phyloP scores from a whole-genome alignment of 2,329 filamentous ascomycete species.

The Lecanicillium sp. region DNA sequence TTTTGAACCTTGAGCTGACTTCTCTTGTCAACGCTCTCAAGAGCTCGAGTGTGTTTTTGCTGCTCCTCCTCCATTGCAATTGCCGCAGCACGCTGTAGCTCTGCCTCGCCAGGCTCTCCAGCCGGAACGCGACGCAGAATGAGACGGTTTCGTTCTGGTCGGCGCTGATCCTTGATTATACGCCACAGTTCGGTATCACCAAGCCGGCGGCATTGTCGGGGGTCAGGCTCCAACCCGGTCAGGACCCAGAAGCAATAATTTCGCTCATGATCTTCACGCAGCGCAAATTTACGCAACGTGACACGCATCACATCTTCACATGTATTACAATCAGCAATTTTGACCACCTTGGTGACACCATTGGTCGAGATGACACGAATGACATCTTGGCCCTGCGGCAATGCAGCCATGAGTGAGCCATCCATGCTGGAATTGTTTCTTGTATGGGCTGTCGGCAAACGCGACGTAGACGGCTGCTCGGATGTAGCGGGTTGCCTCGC shows the following conservation, averaged over 20 bases:
- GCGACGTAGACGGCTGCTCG: slow-evolving; percentile 55
- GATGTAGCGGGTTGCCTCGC: slow-evolving; percentile 52
- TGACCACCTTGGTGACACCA: slow-evolving; percentile 87
- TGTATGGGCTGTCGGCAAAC: slow-evolving; percentile 56
- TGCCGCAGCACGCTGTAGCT: slow-evolving; percentile 77
- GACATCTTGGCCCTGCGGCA: slow-evolving; percentile 79
- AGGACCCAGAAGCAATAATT: slow-evolving; percentile 97
- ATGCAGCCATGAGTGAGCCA: slow-evolving; percentile 73
- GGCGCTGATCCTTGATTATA: slow-evolving; percentile 77
- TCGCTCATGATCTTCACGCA: slow-evolving; percentile 83
- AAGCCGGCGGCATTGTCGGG: slow-evolving; percentile 70
- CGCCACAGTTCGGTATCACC: slow-evolving; percentile 83
- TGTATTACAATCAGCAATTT: slow-evolving; percentile 83
- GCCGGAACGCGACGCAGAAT: slow-evolving; percentile 90
- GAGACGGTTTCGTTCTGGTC: slow-evolving; percentile 80
- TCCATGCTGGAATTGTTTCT: slow-evolving; percentile 80
- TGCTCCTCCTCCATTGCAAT: slow-evolving; percentile 85
- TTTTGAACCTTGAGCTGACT: slow-evolving; percentile 86
- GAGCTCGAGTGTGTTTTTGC: slow-evolving; percentile 56
- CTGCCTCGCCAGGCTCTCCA: slow-evolving; percentile 78
- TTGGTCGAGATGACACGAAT: slow-evolving; percentile 90
- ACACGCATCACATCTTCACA: slow-evolving; percentile 89
- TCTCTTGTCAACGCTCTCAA: slow-evolving; percentile 60
- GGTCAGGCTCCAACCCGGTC: slow-evolving; percentile 75
- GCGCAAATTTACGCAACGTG: slow-evolving; percentile 77